These are phyloP conservation scores for Cordyceps tenuipes DNA, from an alignment of 2,329 filamentous ascomycete species.

Conservation along the genomic window DNA sequence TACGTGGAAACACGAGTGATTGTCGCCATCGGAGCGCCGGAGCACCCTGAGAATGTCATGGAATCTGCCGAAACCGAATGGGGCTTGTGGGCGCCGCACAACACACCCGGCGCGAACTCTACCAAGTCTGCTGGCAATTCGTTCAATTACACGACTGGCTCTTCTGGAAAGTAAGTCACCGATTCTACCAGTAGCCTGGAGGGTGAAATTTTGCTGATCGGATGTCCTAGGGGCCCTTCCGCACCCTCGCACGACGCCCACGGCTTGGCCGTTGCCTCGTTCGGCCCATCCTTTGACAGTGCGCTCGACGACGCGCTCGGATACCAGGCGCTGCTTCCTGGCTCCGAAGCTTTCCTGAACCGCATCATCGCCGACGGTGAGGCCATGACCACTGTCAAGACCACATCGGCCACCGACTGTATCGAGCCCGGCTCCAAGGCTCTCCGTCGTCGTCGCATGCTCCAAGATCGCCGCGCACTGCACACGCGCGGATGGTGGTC, in stretches of 20 bases:
- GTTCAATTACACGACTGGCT: slow-evolving; percentile 14
- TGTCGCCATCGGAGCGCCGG: slow-evolving; percentile 16
- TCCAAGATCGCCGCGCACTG: neutral
- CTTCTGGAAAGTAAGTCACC: neutral
- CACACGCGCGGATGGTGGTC: neutral
- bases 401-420: neutral
- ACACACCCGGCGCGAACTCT: neutral
- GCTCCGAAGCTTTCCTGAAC: slow-evolving; percentile 14
- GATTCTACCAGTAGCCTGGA: neutral
- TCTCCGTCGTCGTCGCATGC: neutral
- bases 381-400: neutral
- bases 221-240: neutral
- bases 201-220: neutral
- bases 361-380: slow-evolving; percentile 7
- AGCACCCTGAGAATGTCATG: slow-evolving; percentile 18
- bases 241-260: neutral
- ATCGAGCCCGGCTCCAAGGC: neutral
- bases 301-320: slow-evolving; percentile 21
- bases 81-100: slow-evolving; percentile 18
- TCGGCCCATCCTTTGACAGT: slow-evolving; percentile 21
- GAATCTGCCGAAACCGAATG: slow-evolving; percentile 18
- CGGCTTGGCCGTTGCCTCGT: slow-evolving; percentile 20
- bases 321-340: slow-evolving; percentile 11
- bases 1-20: slow-evolving; percentile 13
- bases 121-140: slow-evolving; percentile 15